Percentiles rank a stretch among this genome's conserved stretches.
Evolutionary conservation across 805 yeast genomes (phyloP).

Genomic region (Ogataea corticis): DNA sequence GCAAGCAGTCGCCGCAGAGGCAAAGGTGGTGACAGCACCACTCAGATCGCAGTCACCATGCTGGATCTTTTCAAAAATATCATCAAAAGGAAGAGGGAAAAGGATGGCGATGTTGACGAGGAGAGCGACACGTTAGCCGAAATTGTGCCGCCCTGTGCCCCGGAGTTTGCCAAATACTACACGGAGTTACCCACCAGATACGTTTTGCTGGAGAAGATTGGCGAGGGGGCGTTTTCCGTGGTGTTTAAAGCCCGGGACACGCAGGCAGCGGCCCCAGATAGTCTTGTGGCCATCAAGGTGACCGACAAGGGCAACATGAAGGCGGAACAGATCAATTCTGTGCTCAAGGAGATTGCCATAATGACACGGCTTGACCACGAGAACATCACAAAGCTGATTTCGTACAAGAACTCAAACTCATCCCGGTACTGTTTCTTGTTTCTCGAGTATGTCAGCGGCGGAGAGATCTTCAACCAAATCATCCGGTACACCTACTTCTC

Average conservation of each 20-base stretch:
- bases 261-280: conserved; percentile 28
- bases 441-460: conserved; percentile 71
- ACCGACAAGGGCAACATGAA: conserved; percentile 62
- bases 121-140: background rate
- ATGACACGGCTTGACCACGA: conserved; percentile 66
- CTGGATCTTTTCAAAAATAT: conserved; percentile 32
- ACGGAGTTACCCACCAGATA: conserved; percentile 31
- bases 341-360: conserved; percentile 70
- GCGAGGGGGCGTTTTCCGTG: conserved; percentile 89
- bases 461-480: conserved; percentile 79
- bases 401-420: conserved; percentile 49
- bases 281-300: conserved; percentile 70
- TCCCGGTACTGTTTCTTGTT: conserved; percentile 58
- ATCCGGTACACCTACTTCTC: conserved; percentile 75
- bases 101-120: conserved; percentile 1
- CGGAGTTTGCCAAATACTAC: conserved; percentile 25
- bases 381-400: conserved; percentile 57
- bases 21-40: conserved; percentile 1
- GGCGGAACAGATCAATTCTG: conserved; percentile 52
- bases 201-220: conserved; percentile 41
- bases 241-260: conserved; percentile 72
- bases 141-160: background rate
- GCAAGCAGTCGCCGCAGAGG: too few relatives aligned
- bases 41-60: conserved; percentile 18
- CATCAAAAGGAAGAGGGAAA: conserved; percentile 23